Percentiles rank a stretch among this genome's conserved stretches.
phyloP scores from a whole-genome alignment of 345 rosid species.

The Eucalyptus fibrosa region DNA sequence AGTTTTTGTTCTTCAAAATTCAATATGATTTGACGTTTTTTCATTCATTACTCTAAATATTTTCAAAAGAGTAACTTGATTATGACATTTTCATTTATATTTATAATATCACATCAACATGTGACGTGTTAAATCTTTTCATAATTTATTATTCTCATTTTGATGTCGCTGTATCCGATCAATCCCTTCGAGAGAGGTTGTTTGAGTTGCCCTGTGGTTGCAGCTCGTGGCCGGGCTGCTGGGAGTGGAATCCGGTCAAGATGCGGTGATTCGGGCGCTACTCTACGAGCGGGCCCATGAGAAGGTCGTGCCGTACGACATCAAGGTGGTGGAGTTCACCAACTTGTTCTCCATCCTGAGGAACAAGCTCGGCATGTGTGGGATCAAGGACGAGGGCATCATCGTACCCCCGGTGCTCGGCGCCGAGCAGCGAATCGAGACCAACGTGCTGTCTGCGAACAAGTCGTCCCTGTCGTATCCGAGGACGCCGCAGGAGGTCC shows the following conservation, averaged over 20 bases:
- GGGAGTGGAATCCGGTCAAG: slow-evolving; percentile 17
- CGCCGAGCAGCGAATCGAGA: slow-evolving; percentile 18
- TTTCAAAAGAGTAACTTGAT: not conserved
- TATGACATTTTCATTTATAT: rapidly evolving
- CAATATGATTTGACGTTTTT: not conserved
- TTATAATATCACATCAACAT: not conserved
- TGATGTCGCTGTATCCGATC: rapidly evolving
- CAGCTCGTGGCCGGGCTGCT: slow-evolving; percentile 6
- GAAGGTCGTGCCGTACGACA: slow-evolving; percentile 21
- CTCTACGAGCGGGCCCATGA: slow-evolving; percentile 1
- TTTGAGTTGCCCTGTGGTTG: not conserved
- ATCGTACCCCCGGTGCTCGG: slow-evolving; percentile 20
- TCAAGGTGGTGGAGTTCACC: slow-evolving; percentile 40
- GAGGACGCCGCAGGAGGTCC: slow-evolving; percentile 29
- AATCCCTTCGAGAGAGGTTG: not conserved
- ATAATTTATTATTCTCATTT: too few relatives aligned
- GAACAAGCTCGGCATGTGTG: slow-evolving; percentile 29
- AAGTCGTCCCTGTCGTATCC: slow-evolving; percentile 20
- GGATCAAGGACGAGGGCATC: slow-evolving; percentile 40
- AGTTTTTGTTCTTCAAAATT: not conserved
- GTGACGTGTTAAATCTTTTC: not conserved
- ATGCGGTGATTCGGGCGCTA: slow-evolving; percentile 4
- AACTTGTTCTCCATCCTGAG: slow-evolving; percentile 19
- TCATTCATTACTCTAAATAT: not conserved
- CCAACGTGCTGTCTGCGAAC: slow-evolving; percentile 8